phyloP scores from a whole-genome alignment of 345 rosid genomes.

The Viola odorata region DNA sequence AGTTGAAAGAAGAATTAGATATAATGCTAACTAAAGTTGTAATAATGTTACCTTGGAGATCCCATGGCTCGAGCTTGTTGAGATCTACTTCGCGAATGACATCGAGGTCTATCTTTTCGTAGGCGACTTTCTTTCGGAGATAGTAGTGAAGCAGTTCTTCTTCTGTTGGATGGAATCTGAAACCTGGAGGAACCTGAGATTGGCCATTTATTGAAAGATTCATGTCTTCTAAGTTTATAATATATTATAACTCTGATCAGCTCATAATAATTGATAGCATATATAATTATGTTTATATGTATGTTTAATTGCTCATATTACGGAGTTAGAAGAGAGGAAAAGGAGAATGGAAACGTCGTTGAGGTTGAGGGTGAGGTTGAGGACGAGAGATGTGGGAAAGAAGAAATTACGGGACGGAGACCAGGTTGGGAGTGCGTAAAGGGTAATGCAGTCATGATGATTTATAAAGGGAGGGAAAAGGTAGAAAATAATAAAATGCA shows the following conservation, averaged over 20 bases:
- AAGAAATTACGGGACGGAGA: conserved; percentile 5
- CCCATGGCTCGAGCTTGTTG: conserved; percentile 99
- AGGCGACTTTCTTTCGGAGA: conserved; percentile 80
- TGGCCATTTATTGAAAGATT: conserved; percentile 89
- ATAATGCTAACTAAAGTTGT: too few relatives aligned
- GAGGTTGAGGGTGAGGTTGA: not conserved
- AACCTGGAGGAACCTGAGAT: conserved; percentile 97
- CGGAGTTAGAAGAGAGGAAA: not conserved
- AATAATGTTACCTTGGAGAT: conserved; percentile 65
- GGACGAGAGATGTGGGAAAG: not conserved
- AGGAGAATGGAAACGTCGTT: not conserved
- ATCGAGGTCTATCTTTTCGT: conserved; percentile 84
- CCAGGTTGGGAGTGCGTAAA: conserved; percentile 31
- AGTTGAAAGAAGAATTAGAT: not conserved
- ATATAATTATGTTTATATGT: not conserved
- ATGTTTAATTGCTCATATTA: not conserved
- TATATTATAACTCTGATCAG: too few relatives aligned
- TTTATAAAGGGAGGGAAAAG: conserved; percentile 61
- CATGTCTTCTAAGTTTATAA: conserved; percentile 40
- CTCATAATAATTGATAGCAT: too few relatives aligned
- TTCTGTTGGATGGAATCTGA: conserved; percentile 93
- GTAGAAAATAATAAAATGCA: conserved; percentile 34
- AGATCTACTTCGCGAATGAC: conserved; percentile 98
- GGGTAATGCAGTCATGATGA: conserved; percentile 55
- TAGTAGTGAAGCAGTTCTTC: conserved; percentile 96